Evolutionary conservation across 176 grass and related monocot genomes (phyloP), one percentile per base, ranked within the genome.

Genomic region (Chrysopogon serrulatus): DNA sequence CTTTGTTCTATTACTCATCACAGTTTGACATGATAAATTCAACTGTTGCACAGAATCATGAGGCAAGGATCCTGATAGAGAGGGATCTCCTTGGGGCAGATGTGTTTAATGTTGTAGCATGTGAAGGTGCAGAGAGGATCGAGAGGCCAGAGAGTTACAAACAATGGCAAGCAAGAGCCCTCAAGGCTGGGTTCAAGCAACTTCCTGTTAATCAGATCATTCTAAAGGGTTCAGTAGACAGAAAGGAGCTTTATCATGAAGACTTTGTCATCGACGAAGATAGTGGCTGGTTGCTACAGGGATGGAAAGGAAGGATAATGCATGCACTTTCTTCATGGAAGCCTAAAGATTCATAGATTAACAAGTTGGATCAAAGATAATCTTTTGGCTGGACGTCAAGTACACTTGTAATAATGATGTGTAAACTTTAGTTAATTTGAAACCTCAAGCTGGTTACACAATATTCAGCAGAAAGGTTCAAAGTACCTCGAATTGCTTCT

Each of bases 1-100:
- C 65, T 32, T 26, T 92, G 33, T 87, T 87, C 12, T 72, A 82
- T 77, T 92, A 84, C 66, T 92, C 76, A 68, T 79, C 64, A 3
- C 39, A 87, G 57, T 95, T 92, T 65, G 90, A 95, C 71, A 92
- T 92, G 74, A 74, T 87, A 2, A 88, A 95, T 27, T 43, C 83
- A 59, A 95, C 60, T 78, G 70, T 90, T 69, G 86, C 23, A 19
- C 54, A 36, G 40, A 77, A 86, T 15, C 71, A 83, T 76, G 76
- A 90, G 35, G 63, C 21, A 60, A 87, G 88, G 54, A 54, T 79
- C 23, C 44, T 87, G 82, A 49, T 93, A 47, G 85, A 93, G 44
- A 87, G 40, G 57, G n/a, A 68, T 40, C 33, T 77, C 27, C 42
- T 85, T 61, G 72, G 48, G 64, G 54, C 66, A 40, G 5, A 68